Base-by-base conservation (phyloP, 176 grass and related monocot species). In the Saccharum spontaneum region DNA sequence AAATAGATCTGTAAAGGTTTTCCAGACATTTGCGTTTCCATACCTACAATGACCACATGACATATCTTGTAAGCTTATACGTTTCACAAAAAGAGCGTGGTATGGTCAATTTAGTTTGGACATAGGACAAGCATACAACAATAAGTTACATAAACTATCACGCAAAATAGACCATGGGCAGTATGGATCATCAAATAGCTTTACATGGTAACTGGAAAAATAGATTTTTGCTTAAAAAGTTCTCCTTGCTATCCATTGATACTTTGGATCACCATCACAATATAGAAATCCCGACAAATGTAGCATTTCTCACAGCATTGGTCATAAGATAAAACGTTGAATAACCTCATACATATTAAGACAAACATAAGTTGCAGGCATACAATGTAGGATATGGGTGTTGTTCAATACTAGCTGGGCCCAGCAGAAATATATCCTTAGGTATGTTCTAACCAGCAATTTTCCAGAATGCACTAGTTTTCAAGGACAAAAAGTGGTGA, bases 1-100 rank as follows among this genome's bases (percentile, higher is more conserved):
- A 63, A 98, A 98, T 8, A 98, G 87, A 75, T 98, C 96, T 18
- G 96, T 98, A 69, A 98, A 98, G 37, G 87, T 98, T 94, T 98
- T 98, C 96, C 96, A 98, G 28, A 98, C 96, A 40, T 93, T 98
- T 80, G 96, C 96, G 37, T 90, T 98, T 44, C 96, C 93, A 40
- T 98, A 98, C 90, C 96, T 98, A 89, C 63, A 82, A 90, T 57
- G 20, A 88, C 23, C 16, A 52, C 37, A 55, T 2, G 9, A 73
- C 65, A 40, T 7, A 15, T 67, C 26, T 73, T 11, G 2, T 28
- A 66, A 83, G 6, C 48, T 66, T 17, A 59, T 5, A 24, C 3
- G 0, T 59, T 20, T 59, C 7, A 30, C 8, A 13, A 41, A 77
- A 64, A 80, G 37, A 57, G 26, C 4, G 28, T 33, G 7, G 18